Evolutionary conservation across 2,329 filamentous ascomycete species (phyloP).

Genomic region (Ophiostoma perfectum): DNA sequence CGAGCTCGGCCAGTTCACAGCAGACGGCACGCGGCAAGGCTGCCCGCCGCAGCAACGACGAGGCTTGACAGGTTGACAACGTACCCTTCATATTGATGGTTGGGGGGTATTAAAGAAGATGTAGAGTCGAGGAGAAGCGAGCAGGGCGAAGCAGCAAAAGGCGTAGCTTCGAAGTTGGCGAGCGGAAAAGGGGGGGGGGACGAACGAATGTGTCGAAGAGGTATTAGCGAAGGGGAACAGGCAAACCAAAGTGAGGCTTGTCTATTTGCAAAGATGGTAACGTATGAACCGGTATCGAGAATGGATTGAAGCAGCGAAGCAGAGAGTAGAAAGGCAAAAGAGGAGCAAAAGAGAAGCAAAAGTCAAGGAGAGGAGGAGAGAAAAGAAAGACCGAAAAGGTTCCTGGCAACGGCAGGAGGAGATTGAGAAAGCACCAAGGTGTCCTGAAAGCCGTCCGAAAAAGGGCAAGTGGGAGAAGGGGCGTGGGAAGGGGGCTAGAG

Average conservation of each 20-base stretch:
- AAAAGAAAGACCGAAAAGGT: conserved; percentile 3
- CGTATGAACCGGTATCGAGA: conserved; percentile 7
- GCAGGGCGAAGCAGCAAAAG: conserved; percentile 2
- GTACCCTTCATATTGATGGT: conserved; percentile 40
- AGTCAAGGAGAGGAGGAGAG: conserved; percentile 12
- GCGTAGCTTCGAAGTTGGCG: conserved; percentile 16
- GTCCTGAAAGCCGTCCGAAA: conserved; percentile 23
- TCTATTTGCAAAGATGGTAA: not conserved
- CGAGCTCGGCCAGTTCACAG: too few species aligned
- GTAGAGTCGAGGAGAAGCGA: conserved; percentile 22
- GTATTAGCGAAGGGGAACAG: conserved; percentile 8
- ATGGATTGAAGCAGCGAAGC: not conserved
- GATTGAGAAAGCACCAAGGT: conserved; percentile 20
- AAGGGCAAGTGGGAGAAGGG: conserved; percentile 17
- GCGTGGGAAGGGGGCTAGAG: not conserved
- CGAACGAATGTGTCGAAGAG: conserved; percentile 20
- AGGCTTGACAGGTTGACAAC: conserved; percentile 20
- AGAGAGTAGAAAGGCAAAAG: conserved; percentile 11
- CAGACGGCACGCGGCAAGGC: not conserved
- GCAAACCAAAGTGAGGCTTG: conserved; percentile 14
- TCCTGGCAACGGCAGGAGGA: not conserved
- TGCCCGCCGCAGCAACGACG: not conserved
- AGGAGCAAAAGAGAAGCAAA: conserved; percentile 15
- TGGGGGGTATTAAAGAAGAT: conserved; percentile 19
- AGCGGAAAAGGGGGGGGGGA: conserved; percentile 4